Conservation (phyloP, 202 grass and related monocot species). For the Saccharum hybrid region DNA sequence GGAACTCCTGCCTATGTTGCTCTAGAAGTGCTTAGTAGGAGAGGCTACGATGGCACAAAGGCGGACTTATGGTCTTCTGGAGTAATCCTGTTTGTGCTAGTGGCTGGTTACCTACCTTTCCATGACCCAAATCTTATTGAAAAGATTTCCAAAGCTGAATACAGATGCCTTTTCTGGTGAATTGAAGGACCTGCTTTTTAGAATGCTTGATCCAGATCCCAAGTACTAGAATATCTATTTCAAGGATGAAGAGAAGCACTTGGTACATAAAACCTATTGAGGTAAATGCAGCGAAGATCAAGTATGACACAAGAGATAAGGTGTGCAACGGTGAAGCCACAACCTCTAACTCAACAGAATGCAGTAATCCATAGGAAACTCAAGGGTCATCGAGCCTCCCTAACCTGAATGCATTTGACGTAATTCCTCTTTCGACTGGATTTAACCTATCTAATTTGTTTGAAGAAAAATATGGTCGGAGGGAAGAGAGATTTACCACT, state of each 20-base stretch:
- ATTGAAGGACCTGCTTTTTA: conserved; percentile 59
- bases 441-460: conserved; percentile 85
- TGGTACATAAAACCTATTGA: conserved; percentile 63
- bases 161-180: conserved; percentile 77
- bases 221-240: conserved; percentile 67
- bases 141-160: conserved; percentile 73
- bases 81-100: conserved; percentile 81
- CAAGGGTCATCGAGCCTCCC: conserved; percentile 48
- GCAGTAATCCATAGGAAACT: conserved; percentile 44
- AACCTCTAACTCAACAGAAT: conserved; percentile 44
- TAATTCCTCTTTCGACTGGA: conserved; percentile 78
- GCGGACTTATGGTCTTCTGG: conserved; percentile 89
- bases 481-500: conserved; percentile 70
- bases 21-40: conserved; percentile 77
- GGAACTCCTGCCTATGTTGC: conserved; percentile 92
- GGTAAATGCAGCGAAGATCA: conserved; percentile 48
- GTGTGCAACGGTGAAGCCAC: conserved; percentile 36
- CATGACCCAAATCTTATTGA: conserved; percentile 83
- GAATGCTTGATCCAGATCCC: conserved; percentile 83
- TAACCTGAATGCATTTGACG: conserved; percentile 84
- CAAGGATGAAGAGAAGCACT: conserved; percentile 61
- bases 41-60: conserved; percentile 74
- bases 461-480: conserved; percentile 53
- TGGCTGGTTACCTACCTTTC: conserved; percentile 83
- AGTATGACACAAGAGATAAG: conserved; percentile 47